Evolutionary conservation across 768 basidiomycete genomes (phyloP), one percentile per base, ranked within the genome.

Genomic region (Tulasnella sp.): DNA sequence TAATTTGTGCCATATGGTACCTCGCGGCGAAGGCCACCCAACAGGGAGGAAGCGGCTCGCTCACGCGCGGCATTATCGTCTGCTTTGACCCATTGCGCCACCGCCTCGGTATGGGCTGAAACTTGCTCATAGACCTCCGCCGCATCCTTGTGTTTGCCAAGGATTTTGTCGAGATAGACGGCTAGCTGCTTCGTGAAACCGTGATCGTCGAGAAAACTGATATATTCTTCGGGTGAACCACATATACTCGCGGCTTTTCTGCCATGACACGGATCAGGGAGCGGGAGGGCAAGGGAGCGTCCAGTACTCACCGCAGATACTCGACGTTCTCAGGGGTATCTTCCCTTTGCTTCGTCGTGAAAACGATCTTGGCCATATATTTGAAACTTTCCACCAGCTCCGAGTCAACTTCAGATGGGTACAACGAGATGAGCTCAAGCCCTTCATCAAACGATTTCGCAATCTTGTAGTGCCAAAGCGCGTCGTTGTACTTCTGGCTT

Each of bases 81-180:
- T 29, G 51, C 31, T 29, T 6, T 39, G 39, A 36, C 27, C 37
- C 14, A 45, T 43, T 6, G 58, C 58, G n/a, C 25, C 32, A 7
- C 23, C 19, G n/a, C 56, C 11, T 11, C 3, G 8, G n/a, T 12
- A 21, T 40, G 14, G 17, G 39, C 27, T 8, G 76, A 77, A 62
- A 79, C 75, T 0, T 66, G 65, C 3, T 78, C 58, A 62, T 78
- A 73, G 15, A 81, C 63, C n/a, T 76, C 71, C 0, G 79, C 80
- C 0, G 82, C 82, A 29, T 82, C 77, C 1, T 61, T 52, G 45
- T 67, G 71, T 60, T 70, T 69, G 12, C 72, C 69, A 14, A 72
- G 74, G 9, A 73, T 69, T 4, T 68, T 66, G 29, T 71, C 69
- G 9, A 82, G 68, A 8, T 83, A 61, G 0, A 67, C 65, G 0